A percentile compares a stretch with the other conserved stretches of the same genome.
These are phyloP conservation scores for Tolypocladium endophyticum DNA, from an alignment of 2,329 filamentous ascomycete genomes.

Conservation along the genomic window DNA sequence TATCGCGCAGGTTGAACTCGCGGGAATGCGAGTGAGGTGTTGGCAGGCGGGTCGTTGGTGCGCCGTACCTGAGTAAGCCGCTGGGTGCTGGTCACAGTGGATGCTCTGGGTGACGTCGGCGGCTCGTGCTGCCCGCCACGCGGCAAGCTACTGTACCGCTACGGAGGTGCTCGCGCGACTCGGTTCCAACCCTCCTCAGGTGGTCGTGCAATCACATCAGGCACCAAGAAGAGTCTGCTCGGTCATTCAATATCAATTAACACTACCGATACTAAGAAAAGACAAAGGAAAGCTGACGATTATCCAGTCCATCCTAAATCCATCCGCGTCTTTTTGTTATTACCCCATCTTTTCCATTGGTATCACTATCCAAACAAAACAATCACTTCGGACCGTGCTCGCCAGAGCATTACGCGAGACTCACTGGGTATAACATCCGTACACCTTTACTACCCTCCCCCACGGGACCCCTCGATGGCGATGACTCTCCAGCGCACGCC, in stretches of 20 bases:
- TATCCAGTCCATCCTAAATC: too few species aligned
- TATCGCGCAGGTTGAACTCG: background rate
- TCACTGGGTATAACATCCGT: conserved; percentile 9
- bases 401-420: background rate
- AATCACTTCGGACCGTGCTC: background rate
- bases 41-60: background rate
- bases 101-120: background rate
- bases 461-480: background rate
- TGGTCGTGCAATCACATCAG: too few species aligned
- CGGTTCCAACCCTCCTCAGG: too few species aligned
- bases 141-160: background rate
- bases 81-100: background rate
- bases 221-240: background rate
- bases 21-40: background rate
- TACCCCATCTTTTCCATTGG: background rate
- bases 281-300: background rate
- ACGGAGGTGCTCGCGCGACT: background rate
- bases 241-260: background rate
- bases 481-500: conserved; percentile 5
- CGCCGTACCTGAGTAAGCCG: background rate
- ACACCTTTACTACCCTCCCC: background rate
- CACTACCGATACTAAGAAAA: background rate
- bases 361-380: background rate
- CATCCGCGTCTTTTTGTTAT: background rate
- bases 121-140: background rate